Base-by-base conservation (phyloP, 192 early-diverging fungal genomes). In the Phlyctochytrium bullatum region DNA sequence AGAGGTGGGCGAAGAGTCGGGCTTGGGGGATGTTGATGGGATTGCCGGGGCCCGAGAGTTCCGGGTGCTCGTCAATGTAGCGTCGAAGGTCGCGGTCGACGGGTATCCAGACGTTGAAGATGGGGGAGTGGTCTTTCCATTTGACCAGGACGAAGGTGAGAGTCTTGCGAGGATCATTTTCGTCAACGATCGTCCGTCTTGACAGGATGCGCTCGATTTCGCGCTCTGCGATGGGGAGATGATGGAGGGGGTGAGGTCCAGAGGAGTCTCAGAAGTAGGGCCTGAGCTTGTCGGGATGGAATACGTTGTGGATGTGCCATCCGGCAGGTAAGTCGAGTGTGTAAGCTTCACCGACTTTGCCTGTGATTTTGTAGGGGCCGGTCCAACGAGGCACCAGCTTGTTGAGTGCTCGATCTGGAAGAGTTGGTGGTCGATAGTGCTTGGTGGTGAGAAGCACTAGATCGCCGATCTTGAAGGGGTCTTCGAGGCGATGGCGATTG, bases 381-480 rank as follows among this genome's bases (percentile, higher is more conserved):
- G 40, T 14, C 10, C n/a, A 50, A n/a, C 12, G n/a, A 16, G 31
- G 23, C 4, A 47, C 31, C n/a, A 64, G 63, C 28, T 64, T 64
- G 34, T 36, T 30, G 29, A 28, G 16, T 23, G 63, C 36, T 20
- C 47, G 28, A 16, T 28, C 36, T 58, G 4, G 10, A 12, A 56
- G 47, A 28, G 50, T 25, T 10, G 56, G 56, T 25, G 56, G 56
- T 12, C 56, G 28, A 25, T 12, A 25, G 20, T 58, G 12, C 10
- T 58, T 12, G 56, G 28, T 24, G 20, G 6, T 58, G 20, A 28
- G 10, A 10, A 24, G n/a, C 3, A 66, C 65, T 27, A 66, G 33
- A 58, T 66, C 65, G 6, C 53, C 65, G 34, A 66, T 32, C 34
- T 66, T 61, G 53, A 66, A 59, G 25, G 65, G 65, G 4, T 50